Evolutionary conservation across 768 basidiomycete species (phyloP), one percentile per base, ranked within the genome.

Genomic region (Trametes meyenii): DNA sequence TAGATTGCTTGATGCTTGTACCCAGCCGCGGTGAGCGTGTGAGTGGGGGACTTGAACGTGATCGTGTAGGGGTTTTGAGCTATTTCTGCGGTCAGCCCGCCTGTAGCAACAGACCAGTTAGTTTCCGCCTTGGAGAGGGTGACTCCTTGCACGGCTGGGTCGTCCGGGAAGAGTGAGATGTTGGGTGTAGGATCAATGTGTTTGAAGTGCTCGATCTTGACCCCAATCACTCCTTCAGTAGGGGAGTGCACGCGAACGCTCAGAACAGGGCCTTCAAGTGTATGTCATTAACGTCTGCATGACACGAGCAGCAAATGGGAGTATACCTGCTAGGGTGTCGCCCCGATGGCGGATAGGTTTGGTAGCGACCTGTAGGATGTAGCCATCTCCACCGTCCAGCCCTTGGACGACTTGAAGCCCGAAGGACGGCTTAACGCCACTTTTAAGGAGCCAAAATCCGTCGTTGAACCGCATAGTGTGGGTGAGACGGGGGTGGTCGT

Each of bases 391-490:
- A 48, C 80, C 79, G 13, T 73, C 71, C 42, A 74, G 73, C 21
- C 78, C 72, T 52, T 84, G 80, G 36, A 82, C 82, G 39, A 86
- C 86, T 66, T 89, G 84, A 44, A 89, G 76, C 33, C 83, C 87
- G 59, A 84, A 85, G 61, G 78, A 79, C 13, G 85, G 78, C 67
- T 83, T 85, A 58, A 86, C 81, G 42, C 85, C 87, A 62, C 81
- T 76, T 66, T 85, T 85, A 65, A 85, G 72, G 23, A 87, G 78
- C 87, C 86, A 89, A 68, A 89, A 85, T 21, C 88, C 87, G 74
- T 89, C 88, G 77, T 83, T 88, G 77, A 88, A 87, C 69, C 83
- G 86, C 87, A 88, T 90, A 29, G 12, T 36, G 38, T 7, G 16
- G 19, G 33, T 29, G 1, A 23, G 29, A 17, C 8, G 11, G 2